These are phyloP conservation scores for Diplocarpon mali DNA, from an alignment of 2,329 filamentous ascomycete genomes.

Conservation along the genomic window DNA sequence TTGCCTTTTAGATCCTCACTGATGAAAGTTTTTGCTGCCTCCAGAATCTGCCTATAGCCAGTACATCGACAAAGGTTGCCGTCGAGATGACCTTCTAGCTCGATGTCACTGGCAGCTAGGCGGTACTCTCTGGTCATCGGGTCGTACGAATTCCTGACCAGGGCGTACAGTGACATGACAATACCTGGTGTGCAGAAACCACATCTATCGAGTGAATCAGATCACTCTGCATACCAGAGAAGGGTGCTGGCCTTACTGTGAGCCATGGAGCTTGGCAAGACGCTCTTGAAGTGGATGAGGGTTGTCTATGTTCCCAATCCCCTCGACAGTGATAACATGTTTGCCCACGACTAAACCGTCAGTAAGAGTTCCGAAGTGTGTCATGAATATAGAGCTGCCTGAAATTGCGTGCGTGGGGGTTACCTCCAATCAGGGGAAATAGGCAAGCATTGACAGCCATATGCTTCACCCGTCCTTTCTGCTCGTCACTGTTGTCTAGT, in stretches of 20 bases:
- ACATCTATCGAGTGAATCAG: slow-evolving; percentile 11
- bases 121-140: slow-evolving; percentile 33
- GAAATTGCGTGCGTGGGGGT: neutral
- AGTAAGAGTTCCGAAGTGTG: too few relatives aligned
- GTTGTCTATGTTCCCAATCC: slow-evolving; percentile 72
- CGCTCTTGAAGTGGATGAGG: slow-evolving; percentile 86
- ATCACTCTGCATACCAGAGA: neutral
- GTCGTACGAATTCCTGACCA: slow-evolving; percentile 69
- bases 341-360: slow-evolving; percentile 66
- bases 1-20: slow-evolving; percentile 29
- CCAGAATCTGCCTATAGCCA: slow-evolving; percentile 82
- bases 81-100: slow-evolving; percentile 71
- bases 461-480: slow-evolving; percentile 64
- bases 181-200: slow-evolving; percentile 89
- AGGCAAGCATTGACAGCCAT: slow-evolving; percentile 91
- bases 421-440: slow-evolving; percentile 22
- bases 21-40: slow-evolving; percentile 85
- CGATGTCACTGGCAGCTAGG: slow-evolving; percentile 61
- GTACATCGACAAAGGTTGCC: slow-evolving; percentile 92
- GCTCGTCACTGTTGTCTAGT: slow-evolving; percentile 49
- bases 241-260: slow-evolving; percentile 48
- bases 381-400: too few relatives aligned
- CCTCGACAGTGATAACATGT: slow-evolving; percentile 93
- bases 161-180: slow-evolving; percentile 90
- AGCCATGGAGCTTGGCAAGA: slow-evolving; percentile 81